These are phyloP conservation scores for Quercus alba DNA, from an alignment of 306 rosid species.

Conservation along the genomic window DNA sequence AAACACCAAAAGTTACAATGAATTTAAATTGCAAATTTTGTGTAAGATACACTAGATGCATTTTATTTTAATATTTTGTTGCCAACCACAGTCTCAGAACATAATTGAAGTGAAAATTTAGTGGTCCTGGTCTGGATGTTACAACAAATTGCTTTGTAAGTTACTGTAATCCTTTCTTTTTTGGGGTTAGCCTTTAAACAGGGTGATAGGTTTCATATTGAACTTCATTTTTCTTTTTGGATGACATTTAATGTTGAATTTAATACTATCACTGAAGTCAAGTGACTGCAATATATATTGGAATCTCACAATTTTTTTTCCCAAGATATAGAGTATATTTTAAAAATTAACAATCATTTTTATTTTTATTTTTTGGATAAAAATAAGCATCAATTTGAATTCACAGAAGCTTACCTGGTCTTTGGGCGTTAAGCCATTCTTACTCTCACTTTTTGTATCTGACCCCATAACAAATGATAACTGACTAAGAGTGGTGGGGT, in stretches of 20 bases:
- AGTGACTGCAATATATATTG: neutral
- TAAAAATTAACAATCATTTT: too few species aligned
- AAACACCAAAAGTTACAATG: neutral
- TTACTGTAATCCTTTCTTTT: neutral
- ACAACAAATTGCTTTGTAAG: neutral
- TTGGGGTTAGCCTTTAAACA: neutral
- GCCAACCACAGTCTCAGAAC: neutral
- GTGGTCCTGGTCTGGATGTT: neutral
- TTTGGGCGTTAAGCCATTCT: slow-evolving; percentile 27
- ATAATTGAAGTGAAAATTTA: neutral
- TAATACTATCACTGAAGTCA: neutral
- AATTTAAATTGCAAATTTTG: neutral
- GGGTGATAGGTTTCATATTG: neutral
- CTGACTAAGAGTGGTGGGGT: slow-evolving; percentile 27
- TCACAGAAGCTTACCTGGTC: slow-evolving; percentile 48
- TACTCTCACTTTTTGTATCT: slow-evolving; percentile 28
- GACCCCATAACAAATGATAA: slow-evolving; percentile 32
- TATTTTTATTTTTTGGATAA: neutral
- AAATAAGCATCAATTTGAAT: neutral
- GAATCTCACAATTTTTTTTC: neutral
- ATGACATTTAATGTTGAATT: too few species aligned
- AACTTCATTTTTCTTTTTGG: neutral
- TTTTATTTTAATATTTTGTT: neutral
- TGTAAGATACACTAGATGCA: neutral
- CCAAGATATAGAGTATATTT: neutral